phyloP scores from a whole-genome alignment of 371 early-diverging fungal species.

The Mycotypha africana region DNA sequence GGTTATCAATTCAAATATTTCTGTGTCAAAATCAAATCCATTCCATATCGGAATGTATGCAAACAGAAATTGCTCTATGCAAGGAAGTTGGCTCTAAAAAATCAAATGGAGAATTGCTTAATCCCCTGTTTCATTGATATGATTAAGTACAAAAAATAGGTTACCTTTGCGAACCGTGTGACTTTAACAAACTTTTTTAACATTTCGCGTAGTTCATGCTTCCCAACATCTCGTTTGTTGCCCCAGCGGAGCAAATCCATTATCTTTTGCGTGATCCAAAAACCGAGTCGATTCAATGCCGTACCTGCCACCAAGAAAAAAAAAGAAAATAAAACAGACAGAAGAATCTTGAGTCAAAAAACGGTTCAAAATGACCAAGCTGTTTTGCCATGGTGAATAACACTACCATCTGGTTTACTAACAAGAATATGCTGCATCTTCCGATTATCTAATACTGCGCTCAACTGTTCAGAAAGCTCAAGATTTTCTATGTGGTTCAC shows the following conservation, averaged over 20 bases:
- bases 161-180: conserved; percentile 43
- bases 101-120: not conserved
- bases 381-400: not conserved
- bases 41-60: conserved; percentile 46
- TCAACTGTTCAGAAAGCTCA: conserved; percentile 40
- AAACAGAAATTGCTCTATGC: conserved; percentile 40
- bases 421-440: conserved; percentile 43
- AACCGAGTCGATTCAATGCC: conserved; percentile 36
- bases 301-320: conserved; percentile 5
- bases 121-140: not conserved
- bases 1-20: conserved; percentile 43
- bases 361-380: too few species aligned
- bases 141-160: not conserved
- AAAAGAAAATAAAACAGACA: not conserved
- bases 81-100: conserved; percentile 41
- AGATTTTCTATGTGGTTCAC: conserved; percentile 35
- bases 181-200: conserved; percentile 29
- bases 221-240: conserved; percentile 24
- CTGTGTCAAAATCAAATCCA: conserved; percentile 40
- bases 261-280: conserved; percentile 42
- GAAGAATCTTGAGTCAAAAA: too few species aligned
- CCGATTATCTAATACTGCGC: conserved; percentile 38
- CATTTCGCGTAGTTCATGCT: conserved; percentile 26
- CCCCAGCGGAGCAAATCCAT: conserved; percentile 35
- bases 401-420: conserved; percentile 26